phyloP scores from a whole-genome alignment of 106 monocot genomes.

The Dendrobium catenatum region DNA sequence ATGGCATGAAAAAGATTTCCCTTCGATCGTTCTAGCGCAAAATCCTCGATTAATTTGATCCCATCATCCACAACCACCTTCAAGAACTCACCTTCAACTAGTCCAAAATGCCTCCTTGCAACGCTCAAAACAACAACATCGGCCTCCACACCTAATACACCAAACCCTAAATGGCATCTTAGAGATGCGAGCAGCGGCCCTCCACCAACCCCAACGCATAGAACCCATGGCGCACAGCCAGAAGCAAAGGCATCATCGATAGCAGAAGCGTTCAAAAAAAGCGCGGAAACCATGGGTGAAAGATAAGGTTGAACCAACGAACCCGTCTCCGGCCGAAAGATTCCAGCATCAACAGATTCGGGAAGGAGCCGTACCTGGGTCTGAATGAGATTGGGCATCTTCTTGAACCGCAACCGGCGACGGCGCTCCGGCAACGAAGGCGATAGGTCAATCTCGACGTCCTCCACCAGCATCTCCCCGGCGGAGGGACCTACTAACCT shows the following conservation, averaged over 20 bases:
- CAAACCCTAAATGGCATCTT: slow-evolving; percentile 36
- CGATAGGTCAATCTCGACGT: slow-evolving; percentile 44
- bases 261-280: slow-evolving; percentile 23
- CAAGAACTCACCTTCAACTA: slow-evolving; percentile 51
- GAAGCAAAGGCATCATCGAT: slow-evolving; percentile 12
- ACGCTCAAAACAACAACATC: slow-evolving; percentile 53
- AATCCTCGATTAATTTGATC: slow-evolving; percentile 34
- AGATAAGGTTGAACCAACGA: slow-evolving; percentile 80
- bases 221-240: slow-evolving; percentile 30
- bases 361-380: slow-evolving; percentile 57
- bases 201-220: slow-evolving; percentile 79
- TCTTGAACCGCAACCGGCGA: slow-evolving; percentile 72
- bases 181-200: slow-evolving; percentile 61
- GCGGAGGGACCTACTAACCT: slow-evolving; percentile 31
- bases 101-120: slow-evolving; percentile 66
- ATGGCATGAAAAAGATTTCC: slow-evolving; percentile 41
- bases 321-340: slow-evolving; percentile 14
- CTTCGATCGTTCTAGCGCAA: slow-evolving; percentile 1
- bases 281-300: slow-evolving; percentile 57
- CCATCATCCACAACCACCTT: slow-evolving; percentile 51
- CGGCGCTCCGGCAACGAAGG: slow-evolving; percentile 20
- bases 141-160: slow-evolving; percentile 71
- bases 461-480: slow-evolving; percentile 81
- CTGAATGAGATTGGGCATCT: slow-evolving; percentile 82
- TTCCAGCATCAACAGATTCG: slow-evolving; percentile 1